Evolutionary conservation across 2,329 filamentous ascomycete genomes (phyloP), one percentile per base, ranked within the genome.

Genomic region (Fusarium sp.): DNA sequence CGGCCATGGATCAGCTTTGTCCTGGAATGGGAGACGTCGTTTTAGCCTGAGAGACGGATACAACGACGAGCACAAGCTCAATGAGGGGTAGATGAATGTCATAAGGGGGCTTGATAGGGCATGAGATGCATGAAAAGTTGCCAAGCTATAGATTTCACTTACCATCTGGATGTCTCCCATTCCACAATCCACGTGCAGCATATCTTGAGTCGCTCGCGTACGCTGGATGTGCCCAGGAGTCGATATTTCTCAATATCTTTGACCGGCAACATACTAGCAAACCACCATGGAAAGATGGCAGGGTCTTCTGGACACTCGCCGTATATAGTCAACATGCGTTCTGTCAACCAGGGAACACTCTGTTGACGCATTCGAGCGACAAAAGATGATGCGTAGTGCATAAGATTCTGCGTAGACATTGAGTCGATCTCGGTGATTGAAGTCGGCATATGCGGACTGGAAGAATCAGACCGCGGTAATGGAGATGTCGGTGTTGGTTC

Each of bases 221-320:
- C 94, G 74, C 93, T 96, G 7, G 87, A 91, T 10, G 92, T 93
- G 18, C 87, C 86, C 20, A 98, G 83, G 26, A 98, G 84, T 18
- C 88, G 86, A 75, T 97, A 97, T 80, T 96, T 97, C 77, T 96
- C 92, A 35, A 90, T 85, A 33, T 96, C 93, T 20, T 89, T 88
- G 42, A 96, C 90, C 0, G 94, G 94, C 18, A 97, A 82, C 26
- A 96, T 91, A 78, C 90, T 94, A 15, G 93, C 95, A 75, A 98
- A 92, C 95, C 95, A 98, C 88, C 95, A 98, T 1, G 95, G 93
- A 75, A 98, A 96, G 3, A 90, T 81, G 7, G 91, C 91, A 2
- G 94, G 91, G 77, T 97, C 94, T 22, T 89, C 85, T 0, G 94
- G 95, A 26, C 92, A 92, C 66, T 93, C 90, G 18, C 95, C 95